phyloP scores from a whole-genome alignment of 2,329 filamentous ascomycete species.

The Alternaria alternata region DNA sequence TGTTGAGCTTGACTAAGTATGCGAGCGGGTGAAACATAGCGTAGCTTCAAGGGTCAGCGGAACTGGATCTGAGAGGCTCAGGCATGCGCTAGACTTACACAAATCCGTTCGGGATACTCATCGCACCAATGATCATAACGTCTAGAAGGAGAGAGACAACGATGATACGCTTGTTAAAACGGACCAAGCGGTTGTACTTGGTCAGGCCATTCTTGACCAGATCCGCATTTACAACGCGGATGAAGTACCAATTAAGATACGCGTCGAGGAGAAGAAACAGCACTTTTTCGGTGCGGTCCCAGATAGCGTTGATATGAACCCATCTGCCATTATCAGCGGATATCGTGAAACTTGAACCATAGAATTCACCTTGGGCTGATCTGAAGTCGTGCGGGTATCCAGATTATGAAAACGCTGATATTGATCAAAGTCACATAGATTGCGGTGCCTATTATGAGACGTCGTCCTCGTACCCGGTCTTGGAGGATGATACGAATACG shows the following conservation, averaged over 20 bases:
- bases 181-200: slow-evolving; percentile 38
- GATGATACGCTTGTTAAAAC: slow-evolving; percentile 39
- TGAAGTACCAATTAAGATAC: slow-evolving; percentile 38
- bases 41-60: slow-evolving; percentile 39
- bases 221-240: slow-evolving; percentile 33
- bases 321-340: slow-evolving; percentile 13
- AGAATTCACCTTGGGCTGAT: slow-evolving; percentile 24
- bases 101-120: slow-evolving; percentile 53
- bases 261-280: slow-evolving; percentile 35
- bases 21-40: slow-evolving; percentile 59
- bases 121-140: slow-evolving; percentile 53
- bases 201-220: slow-evolving; percentile 36
- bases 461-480: slow-evolving; percentile 22
- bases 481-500: slow-evolving; percentile 37
- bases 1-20: slow-evolving; percentile 58
- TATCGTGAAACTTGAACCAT: not conserved
- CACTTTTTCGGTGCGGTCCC: slow-evolving; percentile 39
- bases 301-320: slow-evolving; percentile 35
- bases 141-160: slow-evolving; percentile 38
- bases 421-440: slow-evolving; percentile 35
- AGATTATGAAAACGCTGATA: slow-evolving; percentile 41
- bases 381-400: slow-evolving; percentile 40
- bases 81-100: slow-evolving; percentile 38
- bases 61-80: not conserved
- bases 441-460: slow-evolving; percentile 26